phyloP scores from a whole-genome alignment of 2,329 filamentous ascomycete species.

The Colletotrichum salicis region DNA sequence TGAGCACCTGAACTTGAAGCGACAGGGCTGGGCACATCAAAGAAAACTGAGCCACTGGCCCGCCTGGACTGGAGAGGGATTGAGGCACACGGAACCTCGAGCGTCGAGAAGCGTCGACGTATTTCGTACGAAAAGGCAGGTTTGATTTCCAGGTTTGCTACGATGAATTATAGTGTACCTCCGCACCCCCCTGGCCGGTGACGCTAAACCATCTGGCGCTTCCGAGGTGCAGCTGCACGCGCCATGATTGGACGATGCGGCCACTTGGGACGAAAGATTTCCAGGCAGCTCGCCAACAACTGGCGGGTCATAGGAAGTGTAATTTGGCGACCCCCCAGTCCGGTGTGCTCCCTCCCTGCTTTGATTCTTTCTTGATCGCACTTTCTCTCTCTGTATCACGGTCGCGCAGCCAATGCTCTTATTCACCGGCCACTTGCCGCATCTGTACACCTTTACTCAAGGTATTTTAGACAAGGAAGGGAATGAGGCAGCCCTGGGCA shows the following conservation, averaged over 20 bases:
- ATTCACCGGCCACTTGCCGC: not conserved
- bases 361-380: not conserved
- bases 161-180: not conserved
- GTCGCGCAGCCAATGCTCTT: not conserved
- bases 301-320: conserved; percentile 16
- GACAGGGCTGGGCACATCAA: conserved; percentile 1
- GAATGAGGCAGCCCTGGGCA: not conserved
- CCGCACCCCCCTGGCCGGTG: not conserved
- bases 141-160: not conserved
- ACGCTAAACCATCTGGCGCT: conserved; percentile 20
- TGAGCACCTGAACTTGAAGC: not conserved
- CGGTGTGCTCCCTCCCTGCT: not conserved
- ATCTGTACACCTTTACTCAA: not conserved
- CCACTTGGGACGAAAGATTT: conserved; percentile 18
- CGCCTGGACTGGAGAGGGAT: not conserved
- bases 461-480: not conserved
- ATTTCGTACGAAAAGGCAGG: not conserved
- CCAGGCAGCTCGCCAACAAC: conserved; percentile 17
- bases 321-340: conserved; percentile 18
- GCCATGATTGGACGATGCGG: conserved; percentile 28
- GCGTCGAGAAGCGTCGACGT: not conserved
- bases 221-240: conserved; percentile 1
- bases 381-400: not conserved
- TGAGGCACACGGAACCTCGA: not conserved
- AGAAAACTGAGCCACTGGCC: not conserved